phyloP scores from a whole-genome alignment of 2,329 filamentous ascomycete genomes.

The Claviceps sp. region DNA sequence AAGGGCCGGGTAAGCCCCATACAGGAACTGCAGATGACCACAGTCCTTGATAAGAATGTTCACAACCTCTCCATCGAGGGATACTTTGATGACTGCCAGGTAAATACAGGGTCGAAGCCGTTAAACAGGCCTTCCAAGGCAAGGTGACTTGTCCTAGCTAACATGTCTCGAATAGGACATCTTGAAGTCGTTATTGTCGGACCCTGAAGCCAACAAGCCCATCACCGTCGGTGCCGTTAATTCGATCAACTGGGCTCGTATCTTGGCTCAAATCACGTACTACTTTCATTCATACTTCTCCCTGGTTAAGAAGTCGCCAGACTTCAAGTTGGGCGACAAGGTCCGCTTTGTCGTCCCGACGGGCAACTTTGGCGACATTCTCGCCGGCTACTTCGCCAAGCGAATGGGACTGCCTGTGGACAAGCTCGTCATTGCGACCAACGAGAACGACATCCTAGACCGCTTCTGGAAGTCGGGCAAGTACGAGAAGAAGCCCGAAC shows the following conservation, averaged over 20 bases:
- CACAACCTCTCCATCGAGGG: conserved; percentile 84
- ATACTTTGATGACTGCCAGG: conserved; percentile 93
- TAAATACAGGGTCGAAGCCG: conserved; percentile 17
- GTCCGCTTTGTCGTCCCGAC: conserved; percentile 84
- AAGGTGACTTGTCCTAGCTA: neutral
- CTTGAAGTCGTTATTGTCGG: conserved; percentile 83
- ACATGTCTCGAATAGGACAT: conserved; percentile 50
- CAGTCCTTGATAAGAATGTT: conserved; percentile 77
- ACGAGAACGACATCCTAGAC: conserved; percentile 94
- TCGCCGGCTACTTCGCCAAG: conserved; percentile 85
- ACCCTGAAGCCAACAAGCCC: conserved; percentile 67
- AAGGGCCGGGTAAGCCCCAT: conserved; percentile 83
- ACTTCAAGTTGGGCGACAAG: conserved; percentile 51
- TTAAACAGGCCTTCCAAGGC: too few relatives aligned
- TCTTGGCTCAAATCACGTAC: conserved; percentile 92
- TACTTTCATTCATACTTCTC: conserved; percentile 93
- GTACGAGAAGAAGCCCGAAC: conserved; percentile 71
- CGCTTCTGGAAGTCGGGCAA: conserved; percentile 84
- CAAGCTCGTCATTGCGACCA: conserved; percentile 85
- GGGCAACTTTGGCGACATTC: conserved; percentile 92
- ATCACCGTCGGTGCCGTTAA: conserved; percentile 88
- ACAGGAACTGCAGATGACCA: conserved; percentile 96
- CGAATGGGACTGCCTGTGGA: conserved; percentile 79
- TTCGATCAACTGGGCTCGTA: conserved; percentile 92
- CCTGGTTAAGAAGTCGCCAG: conserved; percentile 46